Evolutionary conservation across 345 rosid species (phyloP), one percentile per base, ranked within the genome.

Genomic region (Arabidopsis thaliana): DNA sequence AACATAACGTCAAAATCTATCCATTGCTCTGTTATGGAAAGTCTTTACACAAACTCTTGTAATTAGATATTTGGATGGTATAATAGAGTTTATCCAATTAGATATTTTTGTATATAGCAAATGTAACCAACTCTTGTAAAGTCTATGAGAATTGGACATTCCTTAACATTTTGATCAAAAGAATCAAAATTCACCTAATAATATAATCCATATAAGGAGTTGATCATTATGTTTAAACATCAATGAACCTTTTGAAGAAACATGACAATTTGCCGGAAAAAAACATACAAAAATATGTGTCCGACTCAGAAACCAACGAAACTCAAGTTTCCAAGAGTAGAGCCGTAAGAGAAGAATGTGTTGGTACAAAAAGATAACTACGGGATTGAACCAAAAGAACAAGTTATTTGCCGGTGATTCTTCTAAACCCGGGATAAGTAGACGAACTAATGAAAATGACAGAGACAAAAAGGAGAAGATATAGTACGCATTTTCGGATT

Each of bases 251-350:
- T 68, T 52, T 24, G 48, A 44, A 65, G 49, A 32, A 69, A 55
- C 37, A 58, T 13, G 53, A 2, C 8, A 71, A 34, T 48, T 13
- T 34, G 20, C 36, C 59, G 59, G 51, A 69, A 69, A 65, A 59
- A 75, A 74, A 45, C 50, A 34, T 74, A 65, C 65, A 65, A 65
- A 57, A 65, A 48, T 74, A 44, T 70, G 71, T 63, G 71, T 77
- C 71, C 44, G 45, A 55, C 71, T 55, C 59, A 14, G 44, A 8
- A 69, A 70, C 58, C 38, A 62, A 53, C 37, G 32, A 55, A 55
- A 46, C 80, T 55, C 56, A 48, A 45, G 66, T 56, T 56, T 64
- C 76, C 48, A 63, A 64, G 69, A 67, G 28, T 38, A 2, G 32
- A 28, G 32, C 4, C 44, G 51, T 67, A 55, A 25, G 23, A 57